Evolutionary conservation across 1,284 basidiomycete genomes (phyloP), one percentile per base, ranked within the genome.

Genomic region (Meripilus lineatus): DNA sequence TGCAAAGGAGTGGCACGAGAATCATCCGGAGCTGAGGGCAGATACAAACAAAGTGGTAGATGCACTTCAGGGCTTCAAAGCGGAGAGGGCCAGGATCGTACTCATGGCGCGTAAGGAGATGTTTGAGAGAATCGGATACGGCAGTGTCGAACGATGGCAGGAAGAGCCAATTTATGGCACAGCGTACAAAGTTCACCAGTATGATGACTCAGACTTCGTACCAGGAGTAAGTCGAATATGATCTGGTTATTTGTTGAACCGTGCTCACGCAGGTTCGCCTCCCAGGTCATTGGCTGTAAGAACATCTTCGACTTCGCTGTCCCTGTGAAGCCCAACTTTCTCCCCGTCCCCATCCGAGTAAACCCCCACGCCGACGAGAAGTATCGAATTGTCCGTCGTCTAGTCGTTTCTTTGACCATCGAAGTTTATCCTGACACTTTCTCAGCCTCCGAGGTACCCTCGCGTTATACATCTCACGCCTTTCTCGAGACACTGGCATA

Each of bases 81-180:
- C 84, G 3, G 70, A 77, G 43, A 79, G 79, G 41, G 78, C 84
- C 37, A 76, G 91, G n/a, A 77, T 83, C 17, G 76, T 87, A 26
- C 63, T 96, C 30, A 89, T 90, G 78, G 85, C 87, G 25, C 81
- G 80, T 58, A 75, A 73, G 44, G 77, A 77, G 55, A 77, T 89
- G 65, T 70, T 81, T 65, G 70, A 74, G 61, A 74, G 74, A 22
- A 11, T 45, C 55, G 45, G 82, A 25, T 8, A n/a, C 28, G 57
- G 63, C 32, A 74, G 74, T 15, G 69, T 60, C 47, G 54, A 65
- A 5, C 54, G 62, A 13, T 95, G 89, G 79, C 68, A 81, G 50
- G 70, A 75, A 41, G 89, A 88, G 61, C 89, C 88, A 46, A 84
- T 87, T 75, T 97, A 97, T 63, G 88, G 84, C 3, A 95, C 93